These are phyloP conservation scores for Sphaerulina musiva DNA, from an alignment of 2,329 filamentous ascomycete species.

Conservation along the genomic window DNA sequence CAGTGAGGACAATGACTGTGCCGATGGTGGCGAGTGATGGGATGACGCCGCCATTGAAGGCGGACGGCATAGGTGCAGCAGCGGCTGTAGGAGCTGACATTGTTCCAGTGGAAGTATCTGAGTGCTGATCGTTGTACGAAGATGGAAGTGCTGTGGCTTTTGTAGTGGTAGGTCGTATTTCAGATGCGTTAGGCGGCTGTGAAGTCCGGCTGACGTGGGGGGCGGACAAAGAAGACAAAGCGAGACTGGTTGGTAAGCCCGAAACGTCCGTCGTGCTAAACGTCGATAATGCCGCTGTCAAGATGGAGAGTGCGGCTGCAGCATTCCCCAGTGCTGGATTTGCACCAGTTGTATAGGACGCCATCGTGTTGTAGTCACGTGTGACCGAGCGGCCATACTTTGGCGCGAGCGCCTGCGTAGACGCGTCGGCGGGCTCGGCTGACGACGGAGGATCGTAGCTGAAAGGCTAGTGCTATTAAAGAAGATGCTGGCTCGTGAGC, in stretches of 20 bases:
- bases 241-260: neutral
- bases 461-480: neutral
- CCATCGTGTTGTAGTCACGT: neutral
- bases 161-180: neutral
- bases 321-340: neutral
- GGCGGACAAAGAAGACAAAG: constrained; percentile 7
- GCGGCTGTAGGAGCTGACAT: constrained; percentile 1
- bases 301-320: constrained; percentile 10
- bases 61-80: constrained; percentile 1
- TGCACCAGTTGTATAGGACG: constrained; percentile 5
- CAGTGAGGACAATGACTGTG: constrained; percentile 4
- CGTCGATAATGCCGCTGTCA: constrained; percentile 12
- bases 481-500: neutral
- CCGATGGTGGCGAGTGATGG: constrained; percentile 5
- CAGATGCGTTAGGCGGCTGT: neutral
- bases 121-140: neutral
- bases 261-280: neutral
- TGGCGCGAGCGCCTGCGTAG: constrained; percentile 4
- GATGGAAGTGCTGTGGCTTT: neutral
- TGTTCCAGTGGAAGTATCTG: neutral
- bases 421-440: constrained; percentile 7
- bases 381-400: neutral
- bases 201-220: constrained; percentile 4
- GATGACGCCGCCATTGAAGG: constrained; percentile 5
- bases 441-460: constrained; percentile 3